Conservation (phyloP, 2,329 filamentous ascomycete species). For the Pseudopyricularia cyperi region DNA sequence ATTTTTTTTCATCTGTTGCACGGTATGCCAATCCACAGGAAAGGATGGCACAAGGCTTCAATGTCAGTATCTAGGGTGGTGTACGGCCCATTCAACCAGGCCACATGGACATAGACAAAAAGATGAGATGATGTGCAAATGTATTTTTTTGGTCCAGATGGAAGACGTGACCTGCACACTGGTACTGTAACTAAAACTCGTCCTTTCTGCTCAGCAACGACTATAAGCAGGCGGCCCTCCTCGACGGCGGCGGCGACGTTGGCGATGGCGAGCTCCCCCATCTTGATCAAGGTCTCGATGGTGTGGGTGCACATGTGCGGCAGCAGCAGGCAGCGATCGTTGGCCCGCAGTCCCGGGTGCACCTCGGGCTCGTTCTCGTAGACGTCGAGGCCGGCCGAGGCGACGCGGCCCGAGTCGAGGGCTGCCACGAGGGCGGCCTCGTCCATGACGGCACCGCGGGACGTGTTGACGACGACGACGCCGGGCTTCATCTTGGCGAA, state of each 20-base stretch:
- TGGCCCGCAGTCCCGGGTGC: constrained; percentile 24
- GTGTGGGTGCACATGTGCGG: constrained; percentile 57
- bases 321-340: constrained; percentile 37
- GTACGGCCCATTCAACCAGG: constrained; percentile 1
- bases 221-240: background rate
- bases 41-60: background rate
- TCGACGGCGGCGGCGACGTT: constrained; percentile 45
- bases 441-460: constrained; percentile 50
- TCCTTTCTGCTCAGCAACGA: background rate
- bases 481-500: constrained; percentile 40
- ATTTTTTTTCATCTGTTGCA: background rate
- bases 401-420: constrained; percentile 35
- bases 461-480: constrained; percentile 51
- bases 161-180: background rate
- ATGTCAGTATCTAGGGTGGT: background rate
- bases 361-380: constrained; percentile 47
- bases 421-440: constrained; percentile 49
- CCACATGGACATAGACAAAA: background rate
- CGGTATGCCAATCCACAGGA: background rate
- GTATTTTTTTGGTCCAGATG: background rate
- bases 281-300: constrained; percentile 51
- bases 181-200: no score
- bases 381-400: constrained; percentile 49
- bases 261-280: constrained; percentile 53
- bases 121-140: background rate